Evolutionary conservation across 2,329 filamentous ascomycete species (phyloP), one percentile per base, ranked within the genome.

Genomic region (Fusarium robinianum): DNA sequence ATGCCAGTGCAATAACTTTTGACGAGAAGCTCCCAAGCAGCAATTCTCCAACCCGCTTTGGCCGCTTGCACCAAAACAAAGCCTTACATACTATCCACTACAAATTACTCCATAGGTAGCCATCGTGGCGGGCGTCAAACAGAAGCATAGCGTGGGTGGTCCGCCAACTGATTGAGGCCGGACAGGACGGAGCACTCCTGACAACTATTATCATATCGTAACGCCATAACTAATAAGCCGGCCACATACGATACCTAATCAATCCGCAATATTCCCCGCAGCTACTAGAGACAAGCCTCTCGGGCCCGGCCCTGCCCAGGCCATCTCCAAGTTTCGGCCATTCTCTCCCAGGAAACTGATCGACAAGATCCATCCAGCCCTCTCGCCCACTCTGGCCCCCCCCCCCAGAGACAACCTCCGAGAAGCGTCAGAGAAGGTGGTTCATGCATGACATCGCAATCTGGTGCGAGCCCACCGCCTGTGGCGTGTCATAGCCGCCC

Each of bases 381-480:
- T 41, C 38, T 52, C 46, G 21, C 35, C 14, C 17, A 27, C 18
- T 22, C 46, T 44, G 19, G 21, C 34, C 30, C 16, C 25, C 36
- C 41, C 34, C 46, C 33, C 36, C 36, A 41, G 12, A 30, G 21
- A n/a, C 19, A 16, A 22, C 34, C 31, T 30, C 18, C 30, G 32
- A 34, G 46, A 36, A 41, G 41, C 33, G 27, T 16, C 30, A 18
- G 38, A 37, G 42, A 46, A 44, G 36, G 38, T 35, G 41, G 55
- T 61, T 61, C 58, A 61, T 61, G 58, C 58, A 61, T 60, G 49
- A 61, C 58, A 61, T 61, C 54, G 51, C 51, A 37, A 41, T 43
- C 29, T 40, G 39, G 37, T 17, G 36, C 44, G 43, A 19, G 45
- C 44, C 41, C 38, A 34, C 18, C 30, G 26, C 26, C 26, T 16